phyloP scores from a whole-genome alignment of 305 asterid species.

The Coffea humblotiana region DNA sequence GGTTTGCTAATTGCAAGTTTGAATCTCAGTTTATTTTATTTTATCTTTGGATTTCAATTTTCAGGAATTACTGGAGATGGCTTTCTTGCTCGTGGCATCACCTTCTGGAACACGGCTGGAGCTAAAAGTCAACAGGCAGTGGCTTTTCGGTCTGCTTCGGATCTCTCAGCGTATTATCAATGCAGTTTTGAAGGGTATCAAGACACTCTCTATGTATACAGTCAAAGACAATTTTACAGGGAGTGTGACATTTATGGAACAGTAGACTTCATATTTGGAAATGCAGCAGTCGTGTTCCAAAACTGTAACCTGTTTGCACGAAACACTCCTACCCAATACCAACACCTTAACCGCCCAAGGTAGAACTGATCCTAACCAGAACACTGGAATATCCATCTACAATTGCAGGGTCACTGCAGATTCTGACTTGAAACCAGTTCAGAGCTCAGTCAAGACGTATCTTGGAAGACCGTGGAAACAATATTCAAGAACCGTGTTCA shows the following conservation, averaged over 20 bases:
- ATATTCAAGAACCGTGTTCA: constrained; percentile 71
- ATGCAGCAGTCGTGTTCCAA: constrained; percentile 79
- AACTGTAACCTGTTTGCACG: constrained; percentile 68
- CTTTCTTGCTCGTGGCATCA: constrained; percentile 1
- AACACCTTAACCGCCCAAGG: background rate
- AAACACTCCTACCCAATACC: constrained; percentile 54
- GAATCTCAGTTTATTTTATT: too few species aligned
- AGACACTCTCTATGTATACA: constrained; percentile 71
- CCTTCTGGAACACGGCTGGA: constrained; percentile 45
- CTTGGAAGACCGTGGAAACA: constrained; percentile 87
- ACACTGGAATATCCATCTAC: constrained; percentile 52
- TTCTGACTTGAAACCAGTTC: background rate
- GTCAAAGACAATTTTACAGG: constrained; percentile 65
- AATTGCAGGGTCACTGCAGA: background rate
- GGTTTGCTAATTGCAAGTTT: too few species aligned
- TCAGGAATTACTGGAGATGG: too few species aligned
- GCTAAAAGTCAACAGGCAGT: constrained; percentile 63
- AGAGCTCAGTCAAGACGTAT: constrained; percentile 40
- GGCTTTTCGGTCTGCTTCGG: constrained; percentile 79
- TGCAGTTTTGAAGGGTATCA: constrained; percentile 90
- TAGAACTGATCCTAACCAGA: constrained; percentile 1
- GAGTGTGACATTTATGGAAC: constrained; percentile 82
- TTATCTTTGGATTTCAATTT: too few species aligned
- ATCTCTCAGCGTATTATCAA: constrained; percentile 67
- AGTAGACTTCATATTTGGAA: constrained; percentile 80